Percentiles rank a stretch among this genome's conserved stretches.
Evolutionary conservation across 176 grass and related monocot genomes (phyloP).

Genomic region (Zea luxurians): DNA sequence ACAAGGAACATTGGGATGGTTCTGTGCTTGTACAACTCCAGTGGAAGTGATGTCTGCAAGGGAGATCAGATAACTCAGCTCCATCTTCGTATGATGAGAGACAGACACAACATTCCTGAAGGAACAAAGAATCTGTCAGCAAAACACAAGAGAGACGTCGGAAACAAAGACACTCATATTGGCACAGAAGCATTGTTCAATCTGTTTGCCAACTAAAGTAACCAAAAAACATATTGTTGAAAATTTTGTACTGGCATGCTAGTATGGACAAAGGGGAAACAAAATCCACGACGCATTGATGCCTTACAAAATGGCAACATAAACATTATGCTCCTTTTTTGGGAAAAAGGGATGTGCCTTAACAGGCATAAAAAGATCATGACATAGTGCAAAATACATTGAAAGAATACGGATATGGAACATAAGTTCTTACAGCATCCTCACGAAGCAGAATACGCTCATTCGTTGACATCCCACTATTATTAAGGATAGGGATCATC

Average conservation of each 20-base stretch:
- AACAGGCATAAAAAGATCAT: too few relatives aligned
- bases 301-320: background rate
- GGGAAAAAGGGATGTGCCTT: background rate
- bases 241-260: background rate
- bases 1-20: too few relatives aligned
- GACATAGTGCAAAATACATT: too few relatives aligned
- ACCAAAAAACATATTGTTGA: background rate
- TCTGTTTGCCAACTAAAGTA: background rate
- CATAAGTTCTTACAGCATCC: slow-evolving; percentile 73
- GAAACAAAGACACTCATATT: background rate
- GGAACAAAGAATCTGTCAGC: slow-evolving; percentile 32
- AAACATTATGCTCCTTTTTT: background rate
- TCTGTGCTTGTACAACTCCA: slow-evolving; percentile 72
- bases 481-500: slow-evolving; percentile 89
- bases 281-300: background rate
- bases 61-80: slow-evolving; percentile 70
- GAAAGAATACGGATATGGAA: slow-evolving; percentile 8
- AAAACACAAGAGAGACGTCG: background rate
- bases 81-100: slow-evolving; percentile 73
- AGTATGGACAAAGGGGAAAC: background rate
- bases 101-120: slow-evolving; percentile 82
- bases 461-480: slow-evolving; percentile 58
- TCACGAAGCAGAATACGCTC: slow-evolving; percentile 74
- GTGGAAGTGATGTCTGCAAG: slow-evolving; percentile 93
- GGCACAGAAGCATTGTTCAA: background rate